phyloP scores from a whole-genome alignment of 2,329 filamentous ascomycete genomes.

The Penicillium digitatum region DNA sequence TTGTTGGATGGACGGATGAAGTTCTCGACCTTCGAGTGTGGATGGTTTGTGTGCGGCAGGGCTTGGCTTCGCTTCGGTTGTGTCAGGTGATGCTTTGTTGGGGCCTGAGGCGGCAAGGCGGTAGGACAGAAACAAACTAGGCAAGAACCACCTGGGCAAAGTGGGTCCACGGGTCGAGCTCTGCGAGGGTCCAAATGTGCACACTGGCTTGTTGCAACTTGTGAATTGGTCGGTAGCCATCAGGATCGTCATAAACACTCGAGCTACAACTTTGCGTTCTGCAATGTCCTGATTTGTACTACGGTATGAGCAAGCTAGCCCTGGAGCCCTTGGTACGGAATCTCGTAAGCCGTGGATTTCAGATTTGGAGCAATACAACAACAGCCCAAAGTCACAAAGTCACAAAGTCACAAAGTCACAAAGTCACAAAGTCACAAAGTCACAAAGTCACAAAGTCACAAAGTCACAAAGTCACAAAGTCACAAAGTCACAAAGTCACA shows the following conservation, averaged over 20 bases:
- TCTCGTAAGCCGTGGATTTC: background rate
- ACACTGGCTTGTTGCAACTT: background rate
- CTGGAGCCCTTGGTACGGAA: background rate
- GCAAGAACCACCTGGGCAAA: background rate
- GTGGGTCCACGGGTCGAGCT: background rate
- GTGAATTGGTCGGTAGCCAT: too few relatives aligned
- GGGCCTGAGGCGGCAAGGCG: conserved; percentile 23
- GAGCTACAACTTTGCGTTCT: background rate
- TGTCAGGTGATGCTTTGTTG: conserved; percentile 32
- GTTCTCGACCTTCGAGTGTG: conserved; percentile 34
- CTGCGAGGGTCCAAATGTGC: too few relatives aligned
- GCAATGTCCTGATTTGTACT: background rate
- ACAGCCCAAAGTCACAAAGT: background rate
- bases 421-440: background rate
- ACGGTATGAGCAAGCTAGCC: background rate
- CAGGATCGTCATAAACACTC: too few relatives aligned
- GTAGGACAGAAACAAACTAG: background rate
- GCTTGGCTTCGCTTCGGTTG: conserved; percentile 39
- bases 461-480: background rate
- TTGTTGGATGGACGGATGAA: conserved; percentile 35
- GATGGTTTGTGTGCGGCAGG: conserved; percentile 42
- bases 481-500: background rate
- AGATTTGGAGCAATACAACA: background rate
- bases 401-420: background rate
- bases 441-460: background rate